These are phyloP conservation scores for Zasmidium angulare DNA, from an alignment of 2,329 filamentous ascomycete genomes.

Conservation along the genomic window DNA sequence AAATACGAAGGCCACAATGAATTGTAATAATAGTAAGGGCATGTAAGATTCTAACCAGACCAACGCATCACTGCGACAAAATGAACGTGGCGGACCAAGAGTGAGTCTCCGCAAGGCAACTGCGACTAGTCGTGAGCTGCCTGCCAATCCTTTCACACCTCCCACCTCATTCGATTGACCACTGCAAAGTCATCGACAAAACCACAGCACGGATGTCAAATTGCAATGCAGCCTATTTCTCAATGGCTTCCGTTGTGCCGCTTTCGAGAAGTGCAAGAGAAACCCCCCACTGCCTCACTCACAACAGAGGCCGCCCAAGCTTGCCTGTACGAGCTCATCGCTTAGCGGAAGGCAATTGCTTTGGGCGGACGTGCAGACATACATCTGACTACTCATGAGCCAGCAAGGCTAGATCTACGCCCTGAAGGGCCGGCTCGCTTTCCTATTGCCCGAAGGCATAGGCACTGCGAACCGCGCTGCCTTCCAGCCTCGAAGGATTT, in stretches of 20 bases:
- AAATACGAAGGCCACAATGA: conserved; percentile 27
- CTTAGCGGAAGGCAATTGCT: conserved; percentile 7
- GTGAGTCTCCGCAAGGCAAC: conserved; percentile 2
- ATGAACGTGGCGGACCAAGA: background rate
- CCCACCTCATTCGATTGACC: background rate
- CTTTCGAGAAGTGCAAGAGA: conserved; percentile 85
- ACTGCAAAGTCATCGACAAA: background rate
- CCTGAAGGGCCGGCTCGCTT: background rate
- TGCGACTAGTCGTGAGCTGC: background rate
- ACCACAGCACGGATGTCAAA: conserved; percentile 96
- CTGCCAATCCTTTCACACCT: background rate
- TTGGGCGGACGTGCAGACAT: conserved; percentile 27
- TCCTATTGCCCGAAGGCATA: background rate
- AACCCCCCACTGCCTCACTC: conserved; percentile 26
- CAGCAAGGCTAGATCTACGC: background rate
- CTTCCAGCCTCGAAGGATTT: background rate
- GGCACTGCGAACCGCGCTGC: conserved; percentile 3
- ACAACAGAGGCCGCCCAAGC: conserved; percentile 23
- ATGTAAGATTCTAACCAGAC: conserved; percentile 3
- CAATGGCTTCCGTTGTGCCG: conserved; percentile 93
- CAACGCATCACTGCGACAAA: background rate
- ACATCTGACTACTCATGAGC: background rate
- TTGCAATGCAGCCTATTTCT: conserved; percentile 77
- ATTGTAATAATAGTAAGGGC: conserved; percentile 24
- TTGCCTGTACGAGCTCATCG: background rate